Base-by-base conservation (phyloP, 768 basidiomycete genomes). In the Nidularia sp. region DNA sequence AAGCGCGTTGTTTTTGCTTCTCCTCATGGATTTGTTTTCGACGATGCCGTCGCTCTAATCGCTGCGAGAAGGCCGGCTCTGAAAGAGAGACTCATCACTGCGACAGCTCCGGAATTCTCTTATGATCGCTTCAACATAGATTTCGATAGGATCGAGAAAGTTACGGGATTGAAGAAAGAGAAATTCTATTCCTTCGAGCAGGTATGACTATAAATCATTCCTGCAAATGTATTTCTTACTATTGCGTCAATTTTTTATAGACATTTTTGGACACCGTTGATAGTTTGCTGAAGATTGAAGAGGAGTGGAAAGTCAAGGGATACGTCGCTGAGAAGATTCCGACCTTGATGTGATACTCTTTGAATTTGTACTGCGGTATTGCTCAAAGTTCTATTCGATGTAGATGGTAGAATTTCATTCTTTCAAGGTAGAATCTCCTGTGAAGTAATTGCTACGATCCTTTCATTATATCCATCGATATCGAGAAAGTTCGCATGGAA, bases 261-360 rank as follows among this genome's bases (percentile, higher is more conserved):
- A 72, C 71, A 0, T 52, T 67, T 22, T 31, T 72, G 33, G 65
- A 66, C n/a, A 66, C 65, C 0, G 58, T 70, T 36, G 69, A 71
- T 49, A 51, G 45, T 12, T 51, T 65, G 6, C 34, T 66, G 5
- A 59, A 43, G 1, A 12, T 68, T 6, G 62, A 65, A 50, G 57
- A 56, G 47, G 29, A 53, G n/a, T 66, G 65, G 66, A 55, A 57
- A 33, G 49, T 36, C 34, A 41, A 55, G 25, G 62, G 62, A 41
- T 55, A 41, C 36, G 45, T 13, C 5, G 52, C 58, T 9, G 49
- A 48, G 8, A 35, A 31, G 31, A 53, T 53, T 34, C 47, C 47
- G 39, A 41, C 39, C 10, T 15, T 41, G 12, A 12, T 41, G 39
- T 10, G 39, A 15, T 41, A 15, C 2, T 41, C 39, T 29, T 29